Conservation (phyloP, 306 rosid genomes). For the Vigna radiata region DNA sequence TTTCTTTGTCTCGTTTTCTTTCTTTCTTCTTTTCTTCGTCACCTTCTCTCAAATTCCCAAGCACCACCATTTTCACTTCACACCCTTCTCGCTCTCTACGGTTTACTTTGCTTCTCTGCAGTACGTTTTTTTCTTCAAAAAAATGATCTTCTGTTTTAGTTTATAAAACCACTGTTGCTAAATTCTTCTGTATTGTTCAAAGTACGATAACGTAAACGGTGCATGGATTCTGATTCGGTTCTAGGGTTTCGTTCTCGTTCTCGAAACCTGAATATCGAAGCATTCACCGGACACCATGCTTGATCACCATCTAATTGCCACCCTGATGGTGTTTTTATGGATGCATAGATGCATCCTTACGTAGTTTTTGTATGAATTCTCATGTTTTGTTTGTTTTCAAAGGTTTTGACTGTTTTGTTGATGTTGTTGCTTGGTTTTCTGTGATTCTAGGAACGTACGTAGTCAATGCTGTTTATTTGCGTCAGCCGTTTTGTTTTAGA, state of each 20-base stretch:
- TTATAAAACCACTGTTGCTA: background rate
- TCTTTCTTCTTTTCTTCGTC: background rate
- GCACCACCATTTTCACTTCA: background rate
- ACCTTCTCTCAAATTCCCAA: background rate
- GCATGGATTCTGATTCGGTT: background rate
- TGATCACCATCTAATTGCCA: too few species aligned
- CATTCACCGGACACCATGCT: background rate
- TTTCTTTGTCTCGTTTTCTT: background rate
- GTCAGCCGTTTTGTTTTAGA: conserved; percentile 5
- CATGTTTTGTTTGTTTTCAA: background rate
- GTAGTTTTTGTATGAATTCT: background rate
- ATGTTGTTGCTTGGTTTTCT: background rate
- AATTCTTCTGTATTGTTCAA: background rate
- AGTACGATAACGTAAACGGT: background rate
- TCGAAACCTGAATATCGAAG: background rate
- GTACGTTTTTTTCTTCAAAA: background rate
- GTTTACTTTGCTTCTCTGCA: background rate
- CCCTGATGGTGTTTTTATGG: background rate
- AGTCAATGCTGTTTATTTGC: conserved; percentile 1
- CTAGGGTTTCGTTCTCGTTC: background rate
- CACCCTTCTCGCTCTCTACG: background rate
- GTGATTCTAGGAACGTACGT: background rate
- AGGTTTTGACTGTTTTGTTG: background rate
- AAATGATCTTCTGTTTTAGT: background rate
- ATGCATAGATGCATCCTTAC: background rate